These are phyloP conservation scores for Martiniozyma abietophila DNA, from an alignment of 805 yeast genomes.

Conservation along the genomic window DNA sequence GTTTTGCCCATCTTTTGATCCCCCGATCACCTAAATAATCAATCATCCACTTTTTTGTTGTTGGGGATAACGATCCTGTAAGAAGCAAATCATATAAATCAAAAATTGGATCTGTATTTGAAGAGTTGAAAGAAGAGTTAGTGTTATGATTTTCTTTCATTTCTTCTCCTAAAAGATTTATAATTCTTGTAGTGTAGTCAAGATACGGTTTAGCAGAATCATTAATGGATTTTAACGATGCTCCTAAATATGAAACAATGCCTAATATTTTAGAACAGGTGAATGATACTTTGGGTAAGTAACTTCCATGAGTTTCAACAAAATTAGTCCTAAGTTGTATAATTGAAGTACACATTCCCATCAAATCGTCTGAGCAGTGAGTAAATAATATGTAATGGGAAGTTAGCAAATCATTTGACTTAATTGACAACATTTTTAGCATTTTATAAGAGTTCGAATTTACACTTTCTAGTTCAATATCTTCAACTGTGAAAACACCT, in stretches of 20 bases:
- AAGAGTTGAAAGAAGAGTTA: no score
- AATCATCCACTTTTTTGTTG: constrained; percentile 48
- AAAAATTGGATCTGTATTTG: constrained; percentile 25
- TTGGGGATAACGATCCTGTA: constrained; percentile 44
- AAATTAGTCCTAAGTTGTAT: no score
- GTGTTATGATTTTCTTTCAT: constrained; percentile 17
- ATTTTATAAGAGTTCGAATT: no score
- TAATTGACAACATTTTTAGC: constrained; percentile 5
- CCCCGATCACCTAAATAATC: constrained; percentile 65
- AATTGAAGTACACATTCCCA: no score
- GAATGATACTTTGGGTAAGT: constrained; percentile 23
- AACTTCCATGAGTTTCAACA: constrained; percentile 17
- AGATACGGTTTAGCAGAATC: constrained; percentile 28
- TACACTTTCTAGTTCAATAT: constrained; percentile 8
- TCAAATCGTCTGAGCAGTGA: no score
- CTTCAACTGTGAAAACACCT: constrained; percentile 27
- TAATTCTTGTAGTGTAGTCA: constrained; percentile 29
- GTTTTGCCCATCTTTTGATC: constrained; percentile 41
- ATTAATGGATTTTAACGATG: constrained; percentile 22
- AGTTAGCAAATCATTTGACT: constrained; percentile 16
- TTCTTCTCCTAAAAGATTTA: constrained; percentile 30
- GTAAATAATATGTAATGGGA: constrained; percentile 13
- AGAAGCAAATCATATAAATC: constrained; percentile 39
- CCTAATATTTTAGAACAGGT: constrained; percentile 30
- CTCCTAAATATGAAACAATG: constrained; percentile 27